Conservation (phyloP, 805 yeast species). For the Tetrapisispora fleetii region DNA sequence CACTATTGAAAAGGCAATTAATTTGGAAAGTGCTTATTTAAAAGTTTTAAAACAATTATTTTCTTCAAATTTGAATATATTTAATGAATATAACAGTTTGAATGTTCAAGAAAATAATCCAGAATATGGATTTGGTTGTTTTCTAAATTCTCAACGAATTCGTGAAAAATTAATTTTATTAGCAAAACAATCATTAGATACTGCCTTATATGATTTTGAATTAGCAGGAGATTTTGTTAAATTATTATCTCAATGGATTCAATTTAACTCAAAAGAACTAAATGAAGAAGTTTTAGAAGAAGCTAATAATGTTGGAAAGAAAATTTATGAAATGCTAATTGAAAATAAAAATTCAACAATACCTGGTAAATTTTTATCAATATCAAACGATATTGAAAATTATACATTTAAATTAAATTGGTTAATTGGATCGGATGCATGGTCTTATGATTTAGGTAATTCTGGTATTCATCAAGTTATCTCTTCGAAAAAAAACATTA, state of each 20-base stretch:
- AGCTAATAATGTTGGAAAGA: slow-evolving; percentile 25
- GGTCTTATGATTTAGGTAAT: slow-evolving; percentile 89
- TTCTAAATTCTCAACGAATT: slow-evolving; percentile 46
- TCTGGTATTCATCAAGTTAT: slow-evolving; percentile 85
- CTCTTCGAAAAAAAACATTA: slow-evolving; percentile 64
- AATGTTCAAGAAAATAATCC: slow-evolving; percentile 50
- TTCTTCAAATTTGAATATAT: slow-evolving; percentile 40
- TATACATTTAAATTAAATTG: slow-evolving; percentile 51
- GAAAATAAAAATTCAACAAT: slow-evolving; percentile 32
- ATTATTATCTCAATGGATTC: slow-evolving; percentile 60
- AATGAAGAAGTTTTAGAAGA: slow-evolving; percentile 19
- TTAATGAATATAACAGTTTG: slow-evolving; percentile 47
- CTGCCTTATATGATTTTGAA: slow-evolving; percentile 33
- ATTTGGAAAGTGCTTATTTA: slow-evolving; percentile 65
- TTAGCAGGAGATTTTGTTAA: slow-evolving; percentile 43
- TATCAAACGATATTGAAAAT: slow-evolving; percentile 32
- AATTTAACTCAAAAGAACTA: slow-evolving; percentile 35
- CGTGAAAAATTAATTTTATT: slow-evolving; percentile 36
- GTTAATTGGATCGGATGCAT: slow-evolving; percentile 89
- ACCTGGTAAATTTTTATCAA: slow-evolving; percentile 36
- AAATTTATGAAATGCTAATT: slow-evolving; percentile 32
- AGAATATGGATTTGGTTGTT: slow-evolving; percentile 80
- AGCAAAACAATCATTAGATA: slow-evolving; percentile 39
- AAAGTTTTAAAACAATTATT: slow-evolving; percentile 66
- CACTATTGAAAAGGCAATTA: slow-evolving; percentile 35